Evolutionary conservation across 805 yeast genomes (phyloP), one percentile per base, ranked within the genome.

Genomic region (Ogataea trehaloabstinens): DNA sequence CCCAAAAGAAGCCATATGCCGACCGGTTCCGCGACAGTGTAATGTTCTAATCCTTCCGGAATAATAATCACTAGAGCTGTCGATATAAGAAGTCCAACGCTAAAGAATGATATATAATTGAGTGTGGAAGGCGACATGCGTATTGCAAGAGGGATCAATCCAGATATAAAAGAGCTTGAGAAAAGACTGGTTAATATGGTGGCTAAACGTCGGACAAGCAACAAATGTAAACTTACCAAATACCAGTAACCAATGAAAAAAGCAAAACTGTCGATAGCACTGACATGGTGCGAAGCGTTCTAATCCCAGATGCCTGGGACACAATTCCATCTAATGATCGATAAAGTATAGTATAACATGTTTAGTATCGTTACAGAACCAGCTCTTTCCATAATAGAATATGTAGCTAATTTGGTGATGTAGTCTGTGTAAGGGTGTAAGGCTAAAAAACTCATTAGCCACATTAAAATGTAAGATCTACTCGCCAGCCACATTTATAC

Each of bases 31-130:
- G 38, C 38, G 8, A 44, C 52, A 1, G 46, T 42, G 28, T 48
- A 44, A 35, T 44, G 67, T 44, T 71, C 76, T 15, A 76, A 64
- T 3, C 86, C 87, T 55, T 82, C 89, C 1, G 88, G 88, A 15
- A 82, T 68, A 19, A 82, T 74, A 13, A 82, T 64, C 7, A 73
- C 65, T 38, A 81, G 56, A 1, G 83, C 69, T 0, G 87, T 74
- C 4, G 86, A 80, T 5, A 81, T 61, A 37, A 82, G 64, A 16
- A 82, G 61, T 1, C 88, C 88, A 49, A 73, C 68, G 38, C 84
- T 78, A 34, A 80, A 60, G 10, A 71, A 61, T 2, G 85, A 73
- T 5, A 76, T 55, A 28, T 53, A 47, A 24, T 64, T 58, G 28
- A 74, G 51, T 31, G 55, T 55, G 11, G 47, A 36, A 2, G 60